Evolutionary conservation across 2,329 filamentous ascomycete genomes (phyloP), one percentile per base, ranked within the genome.

Genomic region (Aspergillus hiratsukae): DNA sequence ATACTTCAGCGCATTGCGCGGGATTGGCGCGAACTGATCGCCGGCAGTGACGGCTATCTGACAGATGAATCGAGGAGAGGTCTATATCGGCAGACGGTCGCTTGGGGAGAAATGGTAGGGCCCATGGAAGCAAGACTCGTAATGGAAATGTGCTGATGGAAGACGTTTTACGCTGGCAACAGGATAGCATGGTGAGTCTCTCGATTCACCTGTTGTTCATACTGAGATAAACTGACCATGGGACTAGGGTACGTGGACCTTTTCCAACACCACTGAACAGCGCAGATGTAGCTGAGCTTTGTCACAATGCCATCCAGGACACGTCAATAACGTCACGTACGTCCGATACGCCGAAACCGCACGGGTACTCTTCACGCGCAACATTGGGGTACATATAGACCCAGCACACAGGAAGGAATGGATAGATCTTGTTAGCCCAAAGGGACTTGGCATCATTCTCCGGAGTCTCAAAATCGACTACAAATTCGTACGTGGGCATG

Each of bases 321-420:
- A 96, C 72, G 88, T 96, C 50, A 96, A 96, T 71, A 96, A 96
- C 65, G 86, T 92, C 60, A 84, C 83, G 62, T 96, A 96, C 72
- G 86, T 89, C 64, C 83, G 88, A 59, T 96, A 90, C 71, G 91
- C 91, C 37, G 92, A 97, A 72, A 87, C 87, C 5, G 87, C 86
- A 3, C 83, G 92, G 37, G 83, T 93, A 31, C 90, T 91, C 66
- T 96, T 89, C 87, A 81, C 86, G 27, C 79, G 80, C 55, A 87
- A 91, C 66, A 87, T 90, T 63, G 88, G 85, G 4, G 75, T 80
- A 2, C 75, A 84, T 58, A 76, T 85, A 49, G 86, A 91, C 64
- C 83, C 84, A 0, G 71, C 74, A 29, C 80, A 92, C 61, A 78
- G 78, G 55, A 71, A 78, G 45, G 77, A 83, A 58, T 96, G 91